Conservation (phyloP, 2,329 filamentous ascomycete genomes). For the Trichoderma endophyticum region DNA sequence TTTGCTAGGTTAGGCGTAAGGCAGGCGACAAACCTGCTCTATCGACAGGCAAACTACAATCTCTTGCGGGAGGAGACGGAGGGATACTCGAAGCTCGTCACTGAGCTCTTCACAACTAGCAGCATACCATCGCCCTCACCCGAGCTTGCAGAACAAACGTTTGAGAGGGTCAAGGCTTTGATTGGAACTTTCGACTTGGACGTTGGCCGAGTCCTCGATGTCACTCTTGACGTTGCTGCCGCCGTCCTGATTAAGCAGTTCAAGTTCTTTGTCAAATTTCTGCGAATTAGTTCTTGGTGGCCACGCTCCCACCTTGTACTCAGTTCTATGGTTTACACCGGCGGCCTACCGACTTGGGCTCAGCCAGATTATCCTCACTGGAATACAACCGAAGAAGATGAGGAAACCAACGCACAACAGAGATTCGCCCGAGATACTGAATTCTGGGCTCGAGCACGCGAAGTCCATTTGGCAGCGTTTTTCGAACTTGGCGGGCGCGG, state of each 20-base stretch:
- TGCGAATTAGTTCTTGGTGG: constrained; percentile 96
- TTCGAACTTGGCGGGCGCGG: constrained; percentile 80
- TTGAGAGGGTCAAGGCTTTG: constrained; percentile 87
- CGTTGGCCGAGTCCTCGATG: constrained; percentile 89
- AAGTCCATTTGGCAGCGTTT: constrained; percentile 76
- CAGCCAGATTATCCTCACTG: constrained; percentile 65
- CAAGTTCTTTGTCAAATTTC: constrained; percentile 89
- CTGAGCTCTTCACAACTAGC: constrained; percentile 89
- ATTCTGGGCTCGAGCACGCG: constrained; percentile 80
- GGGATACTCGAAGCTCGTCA: constrained; percentile 93
- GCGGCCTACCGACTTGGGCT: constrained; percentile 82
- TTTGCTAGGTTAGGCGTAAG: constrained; percentile 82
- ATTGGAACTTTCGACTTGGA: constrained; percentile 97
- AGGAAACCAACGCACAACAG: constrained; percentile 51
- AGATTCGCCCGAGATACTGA: constrained; percentile 64
- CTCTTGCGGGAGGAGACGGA: constrained; percentile 92
- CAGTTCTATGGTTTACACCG: constrained; percentile 45
- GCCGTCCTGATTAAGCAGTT: constrained; percentile 90
- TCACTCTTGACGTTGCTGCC: constrained; percentile 92
- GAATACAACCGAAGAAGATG: constrained; percentile 66
- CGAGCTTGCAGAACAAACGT: constrained; percentile 77
- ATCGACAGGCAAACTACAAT: constrained; percentile 96
- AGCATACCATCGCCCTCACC: constrained; percentile 69
- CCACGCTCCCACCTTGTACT: constrained; percentile 59
- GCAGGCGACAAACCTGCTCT: constrained; percentile 88